phyloP scores from a whole-genome alignment of 192 early-diverging fungal species.

The Backusella tarrabulga region DNA sequence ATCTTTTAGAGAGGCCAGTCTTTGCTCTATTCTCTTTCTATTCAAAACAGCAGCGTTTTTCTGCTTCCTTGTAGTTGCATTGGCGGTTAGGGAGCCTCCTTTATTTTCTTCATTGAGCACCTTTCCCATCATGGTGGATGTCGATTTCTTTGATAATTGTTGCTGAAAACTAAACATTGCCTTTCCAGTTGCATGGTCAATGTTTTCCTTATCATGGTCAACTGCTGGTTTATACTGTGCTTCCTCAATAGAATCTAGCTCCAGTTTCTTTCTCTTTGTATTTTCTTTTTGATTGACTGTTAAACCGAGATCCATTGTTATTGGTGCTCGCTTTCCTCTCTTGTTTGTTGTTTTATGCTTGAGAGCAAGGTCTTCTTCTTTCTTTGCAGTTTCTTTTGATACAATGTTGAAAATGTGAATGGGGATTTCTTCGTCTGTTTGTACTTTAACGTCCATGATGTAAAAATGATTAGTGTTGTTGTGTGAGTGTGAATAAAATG shows the following conservation, averaged over 20 bases:
- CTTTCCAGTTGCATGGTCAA: conserved; percentile 12
- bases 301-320: conserved; percentile 10
- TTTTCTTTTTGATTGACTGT: background rate
- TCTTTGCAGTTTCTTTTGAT: conserved; percentile 21
- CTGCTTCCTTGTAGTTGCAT: background rate
- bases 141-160: background rate
- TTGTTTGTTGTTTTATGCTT: background rate
- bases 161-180: conserved; percentile 9
- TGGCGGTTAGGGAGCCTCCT: background rate
- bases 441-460: conserved; percentile 12
- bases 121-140: conserved; percentile 20
- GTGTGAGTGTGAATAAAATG: background rate
- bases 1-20: conserved; percentile 25
- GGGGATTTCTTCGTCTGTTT: conserved; percentile 42
- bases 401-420: conserved; percentile 41
- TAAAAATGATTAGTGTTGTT: background rate
- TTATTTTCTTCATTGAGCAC: background rate
- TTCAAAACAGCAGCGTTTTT: background rate
- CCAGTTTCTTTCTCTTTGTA: background rate
- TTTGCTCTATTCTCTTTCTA: background rate
- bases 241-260: background rate
- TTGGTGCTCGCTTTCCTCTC: background rate
- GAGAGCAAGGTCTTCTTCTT: conserved; percentile 36
- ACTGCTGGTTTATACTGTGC: background rate
- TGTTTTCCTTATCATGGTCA: conserved; percentile 14